These are phyloP conservation scores for Basipetospora sp. DNA, from an alignment of 2,329 filamentous ascomycete species.

Conservation along the genomic window DNA sequence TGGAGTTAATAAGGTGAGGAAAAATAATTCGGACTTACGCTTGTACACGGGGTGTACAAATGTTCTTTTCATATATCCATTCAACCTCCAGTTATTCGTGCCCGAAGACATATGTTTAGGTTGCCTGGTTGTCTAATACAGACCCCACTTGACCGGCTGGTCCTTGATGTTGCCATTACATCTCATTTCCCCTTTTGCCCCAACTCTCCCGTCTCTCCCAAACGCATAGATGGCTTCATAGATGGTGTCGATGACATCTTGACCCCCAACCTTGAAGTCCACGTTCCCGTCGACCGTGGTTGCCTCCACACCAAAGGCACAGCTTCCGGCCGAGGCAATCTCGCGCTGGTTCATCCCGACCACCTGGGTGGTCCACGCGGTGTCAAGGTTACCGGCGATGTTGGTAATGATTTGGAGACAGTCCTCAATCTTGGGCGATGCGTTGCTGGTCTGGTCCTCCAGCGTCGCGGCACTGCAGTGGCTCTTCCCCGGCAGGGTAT, in stretches of 20 bases:
- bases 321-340: conserved; percentile 15
- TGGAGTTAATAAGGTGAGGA: too few relatives aligned
- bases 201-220: conserved; percentile 17
- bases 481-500: conserved; percentile 13
- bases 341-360: conserved; percentile 13
- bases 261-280: conserved; percentile 18
- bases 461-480: conserved; percentile 18
- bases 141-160: too few relatives aligned
- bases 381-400: conserved; percentile 13
- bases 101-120: too few relatives aligned
- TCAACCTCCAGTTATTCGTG: too few relatives aligned
- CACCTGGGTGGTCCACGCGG: conserved; percentile 8
- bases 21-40: too few relatives aligned
- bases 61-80: too few relatives aligned
- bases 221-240: conserved; percentile 16
- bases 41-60: too few relatives aligned
- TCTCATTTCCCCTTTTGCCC: conserved; percentile 19
- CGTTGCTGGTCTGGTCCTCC: conserved; percentile 19
- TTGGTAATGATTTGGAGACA: conserved; percentile 20
- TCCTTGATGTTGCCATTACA: conserved; percentile 19
- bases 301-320: conserved; percentile 19
- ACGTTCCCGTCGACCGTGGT: conserved; percentile 14
- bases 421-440: conserved; percentile 19
- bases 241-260: conserved; percentile 23
- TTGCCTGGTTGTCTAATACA: too few relatives aligned